These are phyloP conservation scores for Lentithecium fluviatile DNA, from an alignment of 495 filamentous ascomycete genomes.

Conservation along the genomic window DNA sequence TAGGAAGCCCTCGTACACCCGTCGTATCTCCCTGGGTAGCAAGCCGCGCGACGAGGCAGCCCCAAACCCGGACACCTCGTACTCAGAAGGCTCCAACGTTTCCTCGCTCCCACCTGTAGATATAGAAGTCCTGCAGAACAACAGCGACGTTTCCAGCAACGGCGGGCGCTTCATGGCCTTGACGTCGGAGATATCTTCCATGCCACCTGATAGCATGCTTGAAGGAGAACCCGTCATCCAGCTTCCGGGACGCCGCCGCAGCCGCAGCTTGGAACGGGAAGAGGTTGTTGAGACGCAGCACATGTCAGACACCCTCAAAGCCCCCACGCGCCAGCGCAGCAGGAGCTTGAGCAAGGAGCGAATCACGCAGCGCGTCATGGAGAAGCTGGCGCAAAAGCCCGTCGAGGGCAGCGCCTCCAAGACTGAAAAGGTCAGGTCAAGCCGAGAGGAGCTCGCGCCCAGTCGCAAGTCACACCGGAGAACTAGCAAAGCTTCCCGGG, in stretches of 20 bases:
- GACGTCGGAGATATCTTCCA: slow-evolving; percentile 85
- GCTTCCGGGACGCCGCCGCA: slow-evolving; percentile 54
- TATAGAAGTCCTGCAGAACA: slow-evolving; percentile 70
- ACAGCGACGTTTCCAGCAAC: slow-evolving; percentile 57
- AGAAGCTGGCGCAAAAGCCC: slow-evolving; percentile 54
- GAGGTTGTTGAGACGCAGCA: slow-evolving; percentile 38
- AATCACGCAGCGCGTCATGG: slow-evolving; percentile 66
- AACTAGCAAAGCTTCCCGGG: slow-evolving; percentile 57
- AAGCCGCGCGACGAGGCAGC: slow-evolving; percentile 55
- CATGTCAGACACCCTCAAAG: slow-evolving; percentile 58
- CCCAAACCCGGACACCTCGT: slow-evolving; percentile 58
- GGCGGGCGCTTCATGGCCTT: slow-evolving; percentile 58
- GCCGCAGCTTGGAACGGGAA: slow-evolving; percentile 56
- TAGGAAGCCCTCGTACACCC: slow-evolving; percentile 64
- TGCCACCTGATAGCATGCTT: slow-evolving; percentile 87
- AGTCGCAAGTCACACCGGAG: slow-evolving; percentile 46
- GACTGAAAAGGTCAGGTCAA: slow-evolving; percentile 52
- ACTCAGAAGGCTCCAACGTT: slow-evolving; percentile 72
- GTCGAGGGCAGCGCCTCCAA: slow-evolving; percentile 50
- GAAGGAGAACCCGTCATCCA: slow-evolving; percentile 52
- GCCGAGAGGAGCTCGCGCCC: slow-evolving; percentile 63
- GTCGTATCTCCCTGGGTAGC: slow-evolving; percentile 59
- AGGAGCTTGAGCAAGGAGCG: slow-evolving; percentile 74
- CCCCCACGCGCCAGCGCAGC: slow-evolving; percentile 62
- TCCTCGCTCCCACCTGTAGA: slow-evolving; percentile 71